Conservation (phyloP, 169 alveolate genomes). For the Plasmodium vinckei region DNA sequence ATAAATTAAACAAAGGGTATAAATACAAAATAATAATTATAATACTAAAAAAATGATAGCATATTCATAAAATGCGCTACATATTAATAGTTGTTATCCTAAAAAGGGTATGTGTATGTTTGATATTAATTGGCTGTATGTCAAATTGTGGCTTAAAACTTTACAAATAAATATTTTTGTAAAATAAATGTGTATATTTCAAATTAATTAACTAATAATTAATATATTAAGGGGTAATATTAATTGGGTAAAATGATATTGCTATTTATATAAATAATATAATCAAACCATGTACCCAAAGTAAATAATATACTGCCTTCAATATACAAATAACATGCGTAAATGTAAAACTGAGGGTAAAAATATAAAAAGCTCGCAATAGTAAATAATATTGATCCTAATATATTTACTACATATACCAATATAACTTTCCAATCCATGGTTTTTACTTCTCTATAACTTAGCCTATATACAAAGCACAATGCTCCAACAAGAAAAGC, state of each 20-base stretch:
- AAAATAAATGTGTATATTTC: too few species aligned
- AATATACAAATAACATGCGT: conserved; percentile 35
- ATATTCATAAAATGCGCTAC: too few species aligned
- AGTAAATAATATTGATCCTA: conserved; percentile 59
- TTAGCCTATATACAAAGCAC: conserved; percentile 16
- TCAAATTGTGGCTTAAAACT: too few species aligned
- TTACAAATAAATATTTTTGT: too few species aligned
- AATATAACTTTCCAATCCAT: conserved; percentile 16
- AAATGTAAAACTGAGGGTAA: conserved; percentile 6
- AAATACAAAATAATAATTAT: too few species aligned
- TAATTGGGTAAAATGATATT: not conserved
- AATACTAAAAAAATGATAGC: too few species aligned
- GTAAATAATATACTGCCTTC: conserved; percentile 65
- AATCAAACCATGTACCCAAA: conserved; percentile 45
- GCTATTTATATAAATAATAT: conserved; percentile 15
- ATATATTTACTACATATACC: conserved; percentile 36
- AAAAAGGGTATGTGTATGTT: too few species aligned
- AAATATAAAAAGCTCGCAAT: conserved; percentile 54
- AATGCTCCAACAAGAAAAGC: conserved; percentile 51
- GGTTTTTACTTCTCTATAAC: conserved; percentile 15
- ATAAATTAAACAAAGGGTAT: too few species aligned
- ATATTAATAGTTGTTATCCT: too few species aligned
- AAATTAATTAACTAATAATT: too few species aligned
- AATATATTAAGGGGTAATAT: not conserved
- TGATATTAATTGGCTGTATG: too few species aligned